phyloP scores from a whole-genome alignment of 2,329 filamentous ascomycete species.

The Fusarium drepaniforme region DNA sequence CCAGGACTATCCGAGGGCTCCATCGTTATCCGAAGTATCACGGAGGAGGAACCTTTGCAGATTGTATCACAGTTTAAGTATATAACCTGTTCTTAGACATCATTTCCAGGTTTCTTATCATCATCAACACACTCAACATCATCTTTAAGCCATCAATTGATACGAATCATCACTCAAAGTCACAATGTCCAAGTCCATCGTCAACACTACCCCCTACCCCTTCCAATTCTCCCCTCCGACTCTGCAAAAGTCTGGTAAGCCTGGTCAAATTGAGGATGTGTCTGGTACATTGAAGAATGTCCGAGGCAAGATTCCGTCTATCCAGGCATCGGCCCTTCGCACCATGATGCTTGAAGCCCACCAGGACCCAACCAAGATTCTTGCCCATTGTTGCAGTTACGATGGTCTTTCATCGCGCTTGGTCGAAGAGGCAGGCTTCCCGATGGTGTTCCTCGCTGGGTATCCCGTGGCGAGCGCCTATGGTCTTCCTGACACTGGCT shows the following conservation, averaged over 20 bases:
- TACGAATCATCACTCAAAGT: neutral
- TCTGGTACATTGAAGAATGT: slow-evolving; percentile 22
- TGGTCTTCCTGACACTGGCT: slow-evolving; percentile 61
- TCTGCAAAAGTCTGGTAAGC: slow-evolving; percentile 27
- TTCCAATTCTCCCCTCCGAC: slow-evolving; percentile 44
- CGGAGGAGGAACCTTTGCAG: neutral
- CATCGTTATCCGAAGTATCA: neutral
- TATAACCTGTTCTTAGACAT: neutral
- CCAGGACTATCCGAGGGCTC: slow-evolving; percentile 20
- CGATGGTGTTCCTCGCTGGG: slow-evolving; percentile 58
- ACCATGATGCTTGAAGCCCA: slow-evolving; percentile 56
- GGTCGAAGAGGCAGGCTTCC: slow-evolving; percentile 60
- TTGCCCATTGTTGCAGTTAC: slow-evolving; percentile 57
- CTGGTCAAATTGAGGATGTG: slow-evolving; percentile 21
- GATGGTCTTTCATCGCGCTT: slow-evolving; percentile 58
- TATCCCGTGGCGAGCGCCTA: slow-evolving; percentile 55
- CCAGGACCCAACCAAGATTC: slow-evolving; percentile 55
- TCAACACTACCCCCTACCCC: slow-evolving; percentile 48
- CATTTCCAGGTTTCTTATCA: neutral
- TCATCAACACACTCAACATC: neutral
- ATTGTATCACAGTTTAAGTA: neutral
- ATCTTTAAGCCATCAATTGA: neutral
- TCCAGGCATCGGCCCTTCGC: slow-evolving; percentile 53
- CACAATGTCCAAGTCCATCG: slow-evolving; percentile 40
- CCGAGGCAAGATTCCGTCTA: slow-evolving; percentile 48